These are phyloP conservation scores for Tilletia caries DNA, from an alignment of 1,284 basidiomycete genomes.

Conservation along the genomic window DNA sequence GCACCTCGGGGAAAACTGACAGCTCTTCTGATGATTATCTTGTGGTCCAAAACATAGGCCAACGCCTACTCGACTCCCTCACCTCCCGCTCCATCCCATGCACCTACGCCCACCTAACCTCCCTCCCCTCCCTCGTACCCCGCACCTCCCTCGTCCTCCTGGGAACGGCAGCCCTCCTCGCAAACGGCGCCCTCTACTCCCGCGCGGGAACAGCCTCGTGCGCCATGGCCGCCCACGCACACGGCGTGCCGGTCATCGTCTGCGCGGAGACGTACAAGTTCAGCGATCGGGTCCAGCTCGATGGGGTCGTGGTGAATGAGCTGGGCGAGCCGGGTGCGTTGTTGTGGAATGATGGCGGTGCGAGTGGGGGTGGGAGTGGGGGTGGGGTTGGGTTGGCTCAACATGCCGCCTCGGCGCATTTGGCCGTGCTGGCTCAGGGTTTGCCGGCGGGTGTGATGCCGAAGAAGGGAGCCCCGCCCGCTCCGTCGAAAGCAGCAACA, in stretches of 20 bases:
- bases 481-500: neutral
- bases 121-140: slow-evolving; percentile 77
- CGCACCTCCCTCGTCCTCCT: slow-evolving; percentile 76
- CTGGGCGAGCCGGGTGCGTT: slow-evolving; percentile 62
- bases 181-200: slow-evolving; percentile 90
- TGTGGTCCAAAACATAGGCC: slow-evolving; percentile 70
- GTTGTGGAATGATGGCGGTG: neutral
- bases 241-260: slow-evolving; percentile 86
- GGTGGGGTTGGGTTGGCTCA: neutral
- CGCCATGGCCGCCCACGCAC: slow-evolving; percentile 88
- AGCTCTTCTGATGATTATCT: no score
- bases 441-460: neutral
- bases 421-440: neutral
- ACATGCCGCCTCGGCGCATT: neutral
- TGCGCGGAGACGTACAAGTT: slow-evolving; percentile 99
- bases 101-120: slow-evolving; percentile 87
- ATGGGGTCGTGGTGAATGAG: slow-evolving; percentile 94
- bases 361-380: neutral
- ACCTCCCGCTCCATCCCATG: slow-evolving; percentile 74
- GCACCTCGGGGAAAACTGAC: neutral
- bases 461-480: neutral
- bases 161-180: slow-evolving; percentile 88
- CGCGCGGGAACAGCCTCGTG: slow-evolving; percentile 92
- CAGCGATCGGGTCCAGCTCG: slow-evolving; percentile 84
- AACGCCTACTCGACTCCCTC: slow-evolving; percentile 71